Percentiles rank a stretch among this genome's conserved stretches.
These are phyloP conservation scores for Paracoccidioides brasiliensis DNA, from an alignment of 2,329 filamentous ascomycete species.

Conservation along the genomic window DNA sequence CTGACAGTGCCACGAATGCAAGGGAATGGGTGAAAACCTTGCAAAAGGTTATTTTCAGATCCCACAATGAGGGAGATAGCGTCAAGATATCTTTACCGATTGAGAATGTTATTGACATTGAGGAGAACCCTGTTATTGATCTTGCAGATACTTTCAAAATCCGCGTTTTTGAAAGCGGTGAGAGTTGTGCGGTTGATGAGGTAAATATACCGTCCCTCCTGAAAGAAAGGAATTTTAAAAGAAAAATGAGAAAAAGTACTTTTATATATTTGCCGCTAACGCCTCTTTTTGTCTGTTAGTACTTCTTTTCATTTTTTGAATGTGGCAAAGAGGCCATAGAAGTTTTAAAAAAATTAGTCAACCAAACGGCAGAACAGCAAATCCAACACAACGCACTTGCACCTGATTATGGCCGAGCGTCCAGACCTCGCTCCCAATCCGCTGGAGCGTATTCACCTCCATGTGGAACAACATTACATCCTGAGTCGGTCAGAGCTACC, in stretches of 20 bases:
- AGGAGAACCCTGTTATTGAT: slow-evolving; percentile 79
- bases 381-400: slow-evolving; percentile 21
- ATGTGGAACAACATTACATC: slow-evolving; percentile 21
- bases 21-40: slow-evolving; percentile 94
- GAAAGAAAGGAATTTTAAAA: background rate
- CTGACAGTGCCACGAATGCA: slow-evolving; percentile 74
- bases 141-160: slow-evolving; percentile 92
- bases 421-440: slow-evolving; percentile 1
- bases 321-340: slow-evolving; percentile 72
- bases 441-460: background rate
- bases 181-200: slow-evolving; percentile 91
- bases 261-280: slow-evolving; percentile 8
- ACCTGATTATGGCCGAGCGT: slow-evolving; percentile 10
- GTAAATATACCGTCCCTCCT: slow-evolving; percentile 33
- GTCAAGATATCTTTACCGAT: slow-evolving; percentile 91
- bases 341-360: slow-evolving; percentile 59
- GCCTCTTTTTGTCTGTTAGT: slow-evolving; percentile 38
- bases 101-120: slow-evolving; percentile 78
- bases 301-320: slow-evolving; percentile 93
- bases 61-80: slow-evolving; percentile 91
- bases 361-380: slow-evolving; percentile 44
- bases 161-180: slow-evolving; percentile 81
- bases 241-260: no score
- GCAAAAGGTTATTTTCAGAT: slow-evolving; percentile 88
- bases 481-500: slow-evolving; percentile 49